Evolutionary conservation across 148 eudicot genomes (phyloP), one percentile per base, ranked within the genome.

Genomic region (Tetragonia tetragonoides): DNA sequence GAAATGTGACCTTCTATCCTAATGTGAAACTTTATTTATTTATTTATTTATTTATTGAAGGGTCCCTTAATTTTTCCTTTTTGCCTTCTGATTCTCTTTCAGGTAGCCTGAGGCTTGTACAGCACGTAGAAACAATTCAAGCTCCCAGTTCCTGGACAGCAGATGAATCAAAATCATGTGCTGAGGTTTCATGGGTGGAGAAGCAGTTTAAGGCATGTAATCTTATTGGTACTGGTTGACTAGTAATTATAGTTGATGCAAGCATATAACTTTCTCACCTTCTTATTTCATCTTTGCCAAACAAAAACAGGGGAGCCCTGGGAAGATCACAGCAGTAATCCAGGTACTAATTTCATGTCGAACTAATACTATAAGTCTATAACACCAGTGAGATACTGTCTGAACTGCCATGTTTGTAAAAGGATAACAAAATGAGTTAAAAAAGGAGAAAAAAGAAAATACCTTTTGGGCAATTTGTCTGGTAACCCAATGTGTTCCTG

Each of bases 71-170:
- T 46, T 76, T 47, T n/a, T 46, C 28, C 12, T 18, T 14, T 20
- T 49, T 67, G 11, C 37, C 53, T 59, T 74, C 21, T 68, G 66
- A 6, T 68, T 65, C 40, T 76, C 9, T 40, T 80, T 77, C 88
- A 93, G 98, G 76, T 84, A 88, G 98, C 83, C 83, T 93, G 84
- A 93, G 96, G 81, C 82, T 93, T 63, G 60, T 93, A 76, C 96
- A 93, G 81, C 98, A 89, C 73, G 98, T 89, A 59, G 96, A 93
- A 77, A 80, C 85, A 46, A 86, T 93, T 83, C 86, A 82, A 87
- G 92, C 85, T 64, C 98, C 98, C 39, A 47, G 39, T 66, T 84
- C 86, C n/a, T 88, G 88, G 91, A 57, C 83, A 63, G 79, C 84
- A 24, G 12, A 83, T 76, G 81, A 80, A 79, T 85, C 93, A 77